A percentile compares a stretch with the other conserved stretches of the same genome.
These are phyloP conservation scores for Mycena galopus DNA, from an alignment of 768 basidiomycete species.

Conservation along the genomic window DNA sequence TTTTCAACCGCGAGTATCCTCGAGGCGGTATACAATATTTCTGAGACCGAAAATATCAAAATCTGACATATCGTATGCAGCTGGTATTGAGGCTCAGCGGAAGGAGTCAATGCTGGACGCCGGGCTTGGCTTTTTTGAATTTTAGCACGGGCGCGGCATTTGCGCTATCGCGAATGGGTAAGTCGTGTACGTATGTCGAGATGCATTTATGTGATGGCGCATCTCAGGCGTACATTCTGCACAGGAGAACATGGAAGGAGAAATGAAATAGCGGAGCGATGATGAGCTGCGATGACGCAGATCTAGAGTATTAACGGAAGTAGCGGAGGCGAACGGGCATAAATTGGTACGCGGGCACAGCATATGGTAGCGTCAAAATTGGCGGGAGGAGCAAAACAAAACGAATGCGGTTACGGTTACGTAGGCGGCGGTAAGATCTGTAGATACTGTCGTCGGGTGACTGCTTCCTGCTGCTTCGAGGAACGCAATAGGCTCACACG, in stretches of 20 bases:
- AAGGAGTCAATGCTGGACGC: neutral
- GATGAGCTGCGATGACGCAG: neutral
- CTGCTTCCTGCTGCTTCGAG: neutral
- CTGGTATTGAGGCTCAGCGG: too few relatives aligned
- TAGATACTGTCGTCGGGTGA: neutral
- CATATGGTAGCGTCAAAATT: neutral
- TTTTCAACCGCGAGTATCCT: too few relatives aligned
- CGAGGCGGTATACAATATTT: too few relatives aligned
- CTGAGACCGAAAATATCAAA: too few relatives aligned
- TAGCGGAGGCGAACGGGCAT: neutral
- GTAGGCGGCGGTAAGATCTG: conserved; percentile 7
- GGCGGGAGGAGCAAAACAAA: neutral
- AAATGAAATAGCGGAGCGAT: neutral
- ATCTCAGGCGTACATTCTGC: neutral
- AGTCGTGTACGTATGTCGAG: neutral
- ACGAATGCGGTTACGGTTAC: conserved; percentile 8
- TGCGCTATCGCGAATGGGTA: neutral
- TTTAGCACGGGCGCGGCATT: neutral
- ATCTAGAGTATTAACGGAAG: neutral
- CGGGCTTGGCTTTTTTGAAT: neutral
- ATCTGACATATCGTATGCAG: too few relatives aligned
- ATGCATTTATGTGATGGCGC: neutral
- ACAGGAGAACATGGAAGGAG: neutral
- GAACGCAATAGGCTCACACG: neutral
- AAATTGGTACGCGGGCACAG: neutral